phyloP scores from a whole-genome alignment of 768 basidiomycete genomes.

The Rossbeevera mucosa region DNA sequence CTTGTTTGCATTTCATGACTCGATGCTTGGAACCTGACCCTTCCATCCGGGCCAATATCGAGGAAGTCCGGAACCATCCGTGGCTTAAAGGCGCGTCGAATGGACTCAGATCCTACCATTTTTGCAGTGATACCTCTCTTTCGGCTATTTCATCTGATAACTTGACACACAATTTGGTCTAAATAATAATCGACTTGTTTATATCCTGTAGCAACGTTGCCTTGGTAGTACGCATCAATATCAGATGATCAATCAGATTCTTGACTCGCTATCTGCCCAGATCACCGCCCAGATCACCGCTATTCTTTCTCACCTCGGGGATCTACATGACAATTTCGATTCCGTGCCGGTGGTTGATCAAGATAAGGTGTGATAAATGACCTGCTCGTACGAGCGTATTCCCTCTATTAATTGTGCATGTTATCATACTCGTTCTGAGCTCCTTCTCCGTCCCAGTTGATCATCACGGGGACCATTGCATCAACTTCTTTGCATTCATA shows the following conservation, averaged over 20 bases:
- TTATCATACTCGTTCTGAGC: not conserved
- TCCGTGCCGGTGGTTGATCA: not conserved
- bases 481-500: not conserved
- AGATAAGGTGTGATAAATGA: too few species aligned
- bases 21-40: conserved; percentile 86
- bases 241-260: not conserved
- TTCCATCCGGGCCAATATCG: conserved; percentile 70
- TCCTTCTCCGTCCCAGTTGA: not conserved
- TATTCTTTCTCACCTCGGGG: not conserved
- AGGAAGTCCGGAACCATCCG: conserved; percentile 75
- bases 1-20: conserved; percentile 59
- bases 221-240: not conserved
- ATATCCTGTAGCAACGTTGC: conserved; percentile 12
- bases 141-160: conserved; percentile 1
- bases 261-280: not conserved
- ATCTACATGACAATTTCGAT: not conserved
- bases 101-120: conserved; percentile 11
- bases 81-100: conserved; percentile 54
- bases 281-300: not conserved
- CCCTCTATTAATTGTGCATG: too few species aligned
- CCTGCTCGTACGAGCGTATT: too few species aligned
- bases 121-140: conserved; percentile 9
- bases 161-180: conserved; percentile 6
- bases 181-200: conserved; percentile 9
- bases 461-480: not conserved